These are phyloP conservation scores for Coccomyxa sp. DNA, from an alignment of 139 green algal genomes.

Conservation along the genomic window DNA sequence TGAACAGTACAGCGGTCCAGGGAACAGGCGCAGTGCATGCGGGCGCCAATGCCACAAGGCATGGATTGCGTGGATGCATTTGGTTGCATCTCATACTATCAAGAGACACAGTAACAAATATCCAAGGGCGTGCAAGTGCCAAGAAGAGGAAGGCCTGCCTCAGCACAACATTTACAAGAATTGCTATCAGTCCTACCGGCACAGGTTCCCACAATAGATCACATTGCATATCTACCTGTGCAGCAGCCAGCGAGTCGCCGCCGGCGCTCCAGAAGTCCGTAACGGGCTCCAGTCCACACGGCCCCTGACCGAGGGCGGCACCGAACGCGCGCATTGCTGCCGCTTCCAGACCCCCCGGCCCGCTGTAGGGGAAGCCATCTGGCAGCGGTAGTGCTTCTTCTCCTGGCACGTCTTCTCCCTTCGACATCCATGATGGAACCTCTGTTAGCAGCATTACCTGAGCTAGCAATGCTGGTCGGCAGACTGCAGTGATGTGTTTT, in stretches of 20 bases:
- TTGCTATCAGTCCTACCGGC: not conserved
- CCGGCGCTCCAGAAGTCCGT: conserved; percentile 41
- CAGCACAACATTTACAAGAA: no score
- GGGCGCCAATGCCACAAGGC: no score
- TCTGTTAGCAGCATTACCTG: not conserved
- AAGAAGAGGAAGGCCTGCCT: no score
- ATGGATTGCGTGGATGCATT: no score
- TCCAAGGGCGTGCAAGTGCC: not conserved
- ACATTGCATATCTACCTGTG: not conserved
- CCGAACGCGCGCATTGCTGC: not conserved
- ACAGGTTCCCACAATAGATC: no score
- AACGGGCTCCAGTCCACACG: conserved; percentile 29
- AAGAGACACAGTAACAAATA: not conserved
- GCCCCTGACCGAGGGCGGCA: not conserved
- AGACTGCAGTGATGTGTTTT: not conserved
- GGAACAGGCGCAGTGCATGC: no score
- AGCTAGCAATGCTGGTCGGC: not conserved
- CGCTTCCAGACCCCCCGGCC: not conserved
- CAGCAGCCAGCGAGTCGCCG: conserved; percentile 32
- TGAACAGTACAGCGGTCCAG: no score
- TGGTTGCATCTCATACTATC: not conserved
- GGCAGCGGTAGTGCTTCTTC: not conserved
- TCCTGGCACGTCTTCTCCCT: not conserved
- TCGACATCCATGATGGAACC: not conserved
- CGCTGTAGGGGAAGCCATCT: no score